Base-by-base conservation (phyloP, 1,139 yeast genomes). In the Petasospora fabianii region DNA sequence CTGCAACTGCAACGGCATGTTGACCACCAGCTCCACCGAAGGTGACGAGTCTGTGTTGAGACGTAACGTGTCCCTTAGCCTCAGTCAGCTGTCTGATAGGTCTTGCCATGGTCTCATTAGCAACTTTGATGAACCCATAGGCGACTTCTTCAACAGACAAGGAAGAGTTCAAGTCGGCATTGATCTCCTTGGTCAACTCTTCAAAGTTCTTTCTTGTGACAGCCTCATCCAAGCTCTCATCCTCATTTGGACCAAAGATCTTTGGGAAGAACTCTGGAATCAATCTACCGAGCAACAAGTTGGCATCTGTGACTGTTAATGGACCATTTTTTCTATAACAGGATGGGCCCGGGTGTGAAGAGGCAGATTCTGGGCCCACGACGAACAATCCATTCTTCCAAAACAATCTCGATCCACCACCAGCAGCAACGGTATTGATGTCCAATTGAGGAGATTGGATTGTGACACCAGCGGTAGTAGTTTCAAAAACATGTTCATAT, bases 1-100 rank as follows among this genome's bases (percentile, higher is more conserved):
- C 62, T 2, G 80, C 80, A 15, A 75, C 71, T n/a, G 73, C 68
- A 36, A 67, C 69, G 9, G 76, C 75, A 51, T 73, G 74, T 46
- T 75, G 81, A 12, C 80, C 80, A 45, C 80, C 81, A 20, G 79
- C 75, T 39, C 81, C 81, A 39, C 81, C 81, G 57, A 75, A 75
- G 0, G 75, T 64, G 4, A 73, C 78, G 31, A 75, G 51, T 43
- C 74, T 57, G 53, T 75, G 80, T 8, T 65, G 60, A 3, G 71
- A 54, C 1, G 66, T 60, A 21, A 63, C 59, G 46, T 68, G 70
- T 3, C 81, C 81, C 45, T 68, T 73, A 1, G 77, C 73, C 48
- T 75, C 81, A 0, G 80, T 75, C 27, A 75, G 54, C 24, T 71
- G 73, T 47, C 81, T 60, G 32, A 75, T 72, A 6, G 80, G 80